Evolutionary conservation across 805 yeast genomes (phyloP).

Genomic region (Metschnikowia anglica): DNA sequence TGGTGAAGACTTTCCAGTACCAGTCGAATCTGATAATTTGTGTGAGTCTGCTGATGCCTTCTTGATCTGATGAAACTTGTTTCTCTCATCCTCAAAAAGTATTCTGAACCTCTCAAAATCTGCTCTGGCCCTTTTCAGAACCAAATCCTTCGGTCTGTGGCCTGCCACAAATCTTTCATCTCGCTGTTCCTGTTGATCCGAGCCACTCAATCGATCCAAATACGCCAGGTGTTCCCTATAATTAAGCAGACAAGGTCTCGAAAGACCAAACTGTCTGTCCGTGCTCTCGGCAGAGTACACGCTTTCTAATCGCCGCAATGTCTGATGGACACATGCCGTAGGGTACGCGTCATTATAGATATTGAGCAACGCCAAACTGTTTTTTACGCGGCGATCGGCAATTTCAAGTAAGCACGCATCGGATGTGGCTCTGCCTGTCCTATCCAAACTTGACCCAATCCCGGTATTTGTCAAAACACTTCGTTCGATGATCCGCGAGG

Average conservation of each 20-base stretch:
- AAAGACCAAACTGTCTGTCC: conserved; percentile 28
- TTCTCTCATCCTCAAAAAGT: neutral
- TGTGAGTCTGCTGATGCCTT: neutral
- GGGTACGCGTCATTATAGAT: conserved; percentile 11
- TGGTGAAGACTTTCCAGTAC: too few species aligned
- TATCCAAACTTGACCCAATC: conserved; percentile 44
- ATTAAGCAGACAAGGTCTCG: conserved; percentile 33
- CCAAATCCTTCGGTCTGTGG: neutral
- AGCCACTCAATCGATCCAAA: neutral
- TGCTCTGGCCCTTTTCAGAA: neutral
- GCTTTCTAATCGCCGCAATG: conserved; percentile 26
- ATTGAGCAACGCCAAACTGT: conserved; percentile 20
- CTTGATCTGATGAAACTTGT: neutral
- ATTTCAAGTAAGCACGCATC: conserved; percentile 41
- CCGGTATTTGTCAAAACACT: conserved; percentile 50
- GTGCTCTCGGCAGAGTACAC: conserved; percentile 16
- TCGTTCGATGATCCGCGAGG: conserved; percentile 33
- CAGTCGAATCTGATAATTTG: neutral
- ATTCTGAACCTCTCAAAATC: neutral
- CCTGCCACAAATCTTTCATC: neutral
- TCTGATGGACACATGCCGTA: conserved; percentile 18
- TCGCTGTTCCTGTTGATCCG: neutral
- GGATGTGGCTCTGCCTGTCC: conserved; percentile 42
- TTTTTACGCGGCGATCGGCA: conserved; percentile 7
- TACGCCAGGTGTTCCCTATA: conserved; percentile 3